Evolutionary conservation across 2,329 filamentous ascomycete genomes (phyloP).

Genomic region (Claviceps spartinae): DNA sequence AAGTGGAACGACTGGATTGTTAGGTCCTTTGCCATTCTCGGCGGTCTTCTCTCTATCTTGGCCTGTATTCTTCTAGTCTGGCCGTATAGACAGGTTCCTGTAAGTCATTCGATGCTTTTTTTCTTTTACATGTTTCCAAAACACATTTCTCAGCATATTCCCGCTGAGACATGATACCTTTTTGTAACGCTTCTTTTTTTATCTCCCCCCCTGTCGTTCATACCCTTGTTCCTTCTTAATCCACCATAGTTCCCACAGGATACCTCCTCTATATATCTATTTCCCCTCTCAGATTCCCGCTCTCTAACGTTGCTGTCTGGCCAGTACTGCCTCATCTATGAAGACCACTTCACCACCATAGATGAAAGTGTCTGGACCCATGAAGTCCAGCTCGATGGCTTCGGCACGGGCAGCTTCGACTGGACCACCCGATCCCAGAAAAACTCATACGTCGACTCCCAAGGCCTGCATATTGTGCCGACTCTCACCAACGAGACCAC

Average conservation of each 20-base stretch:
- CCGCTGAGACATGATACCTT: too few relatives aligned
- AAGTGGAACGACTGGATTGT: conserved; percentile 24
- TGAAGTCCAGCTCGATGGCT: conserved; percentile 31
- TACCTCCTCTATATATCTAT: too few relatives aligned
- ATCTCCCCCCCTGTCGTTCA: not conserved
- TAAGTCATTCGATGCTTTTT: conserved; percentile 3
- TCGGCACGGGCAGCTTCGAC: conserved; percentile 37
- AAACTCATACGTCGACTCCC: conserved; percentile 33
- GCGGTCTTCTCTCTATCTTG: conserved; percentile 19
- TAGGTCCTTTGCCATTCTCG: conserved; percentile 17
- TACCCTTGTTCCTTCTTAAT: too few relatives aligned
- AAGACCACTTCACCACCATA: conserved; percentile 34
- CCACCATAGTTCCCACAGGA: too few relatives aligned
- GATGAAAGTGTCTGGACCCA: conserved; percentile 33
- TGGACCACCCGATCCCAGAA: conserved; percentile 35
- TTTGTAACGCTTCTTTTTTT: not conserved
- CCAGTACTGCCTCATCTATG: conserved; percentile 36
- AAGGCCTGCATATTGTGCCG: conserved; percentile 41
- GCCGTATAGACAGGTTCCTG: conserved; percentile 13
- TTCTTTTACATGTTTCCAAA: not conserved
- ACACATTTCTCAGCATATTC: too few relatives aligned
- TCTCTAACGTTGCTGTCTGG: not conserved
- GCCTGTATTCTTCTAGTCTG: conserved; percentile 19
- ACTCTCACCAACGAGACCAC: conserved; percentile 32
- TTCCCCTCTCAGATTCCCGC: too few relatives aligned